phyloP scores from a whole-genome alignment of 1,284 basidiomycete species.

The Bjerkandera adusta region DNA sequence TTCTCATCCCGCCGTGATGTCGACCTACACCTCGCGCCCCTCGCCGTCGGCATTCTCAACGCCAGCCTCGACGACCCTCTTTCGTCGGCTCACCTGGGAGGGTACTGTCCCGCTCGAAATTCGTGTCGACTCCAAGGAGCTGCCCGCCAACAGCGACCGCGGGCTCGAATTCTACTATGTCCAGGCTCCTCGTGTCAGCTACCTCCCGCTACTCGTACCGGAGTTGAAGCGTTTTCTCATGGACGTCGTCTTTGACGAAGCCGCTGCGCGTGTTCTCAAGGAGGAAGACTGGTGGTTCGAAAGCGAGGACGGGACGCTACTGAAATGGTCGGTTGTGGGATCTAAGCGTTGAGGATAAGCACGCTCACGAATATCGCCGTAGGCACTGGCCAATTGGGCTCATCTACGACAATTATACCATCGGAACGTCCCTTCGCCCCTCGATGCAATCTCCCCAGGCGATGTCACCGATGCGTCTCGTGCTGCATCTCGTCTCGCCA shows the following conservation, averaged over 20 bases:
- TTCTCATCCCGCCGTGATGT: conserved; percentile 39
- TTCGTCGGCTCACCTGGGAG: conserved; percentile 80
- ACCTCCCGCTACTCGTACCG: conserved; percentile 86
- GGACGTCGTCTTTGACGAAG: conserved; percentile 87
- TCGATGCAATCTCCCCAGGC: conserved; percentile 42
- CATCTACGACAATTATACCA: conserved; percentile 81
- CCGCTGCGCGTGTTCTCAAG: conserved; percentile 65
- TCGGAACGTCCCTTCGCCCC: conserved; percentile 54
- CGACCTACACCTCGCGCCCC: conserved; percentile 56
- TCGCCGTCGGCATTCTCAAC: conserved; percentile 52
- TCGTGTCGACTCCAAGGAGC: conserved; percentile 79
- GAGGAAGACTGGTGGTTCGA: conserved; percentile 97
- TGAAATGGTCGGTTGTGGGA: conserved; percentile 85
- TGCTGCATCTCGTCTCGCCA: conserved; percentile 83
- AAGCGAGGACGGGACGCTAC: conserved; percentile 65
- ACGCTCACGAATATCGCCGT: too few relatives aligned
- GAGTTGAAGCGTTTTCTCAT: conserved; percentile 84
- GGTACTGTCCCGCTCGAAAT: conserved; percentile 85
- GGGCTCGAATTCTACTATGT: conserved; percentile 84
- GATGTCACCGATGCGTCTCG: conserved; percentile 66
- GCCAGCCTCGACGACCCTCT: conserved; percentile 65
- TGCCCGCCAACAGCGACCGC: conserved; percentile 84
- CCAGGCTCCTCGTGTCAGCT: conserved; percentile 86
- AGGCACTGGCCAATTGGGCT: conserved; percentile 98
- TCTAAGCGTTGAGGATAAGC: neutral